Base-by-base conservation (phyloP, 2,329 filamentous ascomycete genomes). In the Monilinia fructigena region DNA sequence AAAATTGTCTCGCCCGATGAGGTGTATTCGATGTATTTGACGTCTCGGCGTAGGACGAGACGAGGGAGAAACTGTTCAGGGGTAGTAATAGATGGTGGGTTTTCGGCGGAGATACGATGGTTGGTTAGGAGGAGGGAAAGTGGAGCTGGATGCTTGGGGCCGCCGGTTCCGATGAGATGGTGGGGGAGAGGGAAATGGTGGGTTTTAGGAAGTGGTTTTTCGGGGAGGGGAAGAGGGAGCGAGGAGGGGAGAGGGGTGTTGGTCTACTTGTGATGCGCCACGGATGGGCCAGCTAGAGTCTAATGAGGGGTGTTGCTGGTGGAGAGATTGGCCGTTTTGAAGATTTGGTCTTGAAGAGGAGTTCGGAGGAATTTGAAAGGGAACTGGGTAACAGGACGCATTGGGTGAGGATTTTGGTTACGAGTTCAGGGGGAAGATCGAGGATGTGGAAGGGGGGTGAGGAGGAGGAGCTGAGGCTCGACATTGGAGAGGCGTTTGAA, bases 371-470 rank as follows among this genome's bases (percentile, higher is more conserved):
- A 3, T 16, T 42, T 42, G 40, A 14, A 14, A 20, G 20, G 23
- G 60, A 68, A 50, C 4, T 20, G 58, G 66, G 66, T 23, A 61
- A 66, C 40, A 59, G 55, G 67, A 61, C 54, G 42, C 69, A 50
- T 4, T 68, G 31, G 40, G 67, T 67, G 56, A 75, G 74, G n/a
- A 76, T 74, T 53, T 72, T 72, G 28, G 55, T 52, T 11, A 73
- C 70, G 23, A 76, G 70, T 61, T 76, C 73, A 4, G 72, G 69
- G 11, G 74, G 73, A 8, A 76, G 70, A 16, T 72, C 70, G 45
- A 75, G 71, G 38, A 76, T 42, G 23, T 12, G 26, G 47, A 42
- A 26, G 52, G 35, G 31, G 8, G n/a, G 2, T 35, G 48, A 7
- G 6, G 47, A 31, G 38, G 28, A 23, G 23, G 10, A 4, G n/a